Conservation (phyloP, 78 protist genomes). For the Andalucia godoyi region DNA sequence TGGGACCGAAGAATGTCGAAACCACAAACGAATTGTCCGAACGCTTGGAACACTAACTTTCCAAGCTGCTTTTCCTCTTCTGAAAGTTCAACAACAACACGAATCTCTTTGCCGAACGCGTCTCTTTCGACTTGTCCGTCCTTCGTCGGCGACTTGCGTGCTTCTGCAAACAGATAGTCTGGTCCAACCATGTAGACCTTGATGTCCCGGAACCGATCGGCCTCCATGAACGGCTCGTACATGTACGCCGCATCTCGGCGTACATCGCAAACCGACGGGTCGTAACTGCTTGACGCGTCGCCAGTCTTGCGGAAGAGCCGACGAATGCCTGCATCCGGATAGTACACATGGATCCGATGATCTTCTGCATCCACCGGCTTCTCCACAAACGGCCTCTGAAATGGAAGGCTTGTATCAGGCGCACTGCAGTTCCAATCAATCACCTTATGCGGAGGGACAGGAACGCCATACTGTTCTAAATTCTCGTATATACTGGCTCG, state of each 20-base stretch:
- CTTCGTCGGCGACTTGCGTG: constrained; percentile 84
- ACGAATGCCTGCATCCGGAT: constrained; percentile 75
- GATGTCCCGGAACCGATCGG: constrained; percentile 54
- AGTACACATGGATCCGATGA: constrained; percentile 84
- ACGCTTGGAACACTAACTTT: constrained; percentile 30
- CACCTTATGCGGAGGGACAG: constrained; percentile 32
- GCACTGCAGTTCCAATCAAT: not conserved
- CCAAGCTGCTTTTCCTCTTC: constrained; percentile 24
- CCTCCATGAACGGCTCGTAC: constrained; percentile 68
- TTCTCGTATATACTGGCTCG: constrained; percentile 30
- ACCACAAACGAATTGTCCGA: constrained; percentile 66
- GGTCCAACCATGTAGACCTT: constrained; percentile 53
- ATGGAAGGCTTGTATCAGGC: not conserved
- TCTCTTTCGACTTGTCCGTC: constrained; percentile 86
- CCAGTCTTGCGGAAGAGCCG: constrained; percentile 79
- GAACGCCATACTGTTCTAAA: constrained; percentile 27
- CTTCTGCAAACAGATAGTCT: constrained; percentile 80
- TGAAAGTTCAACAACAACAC: constrained; percentile 38
- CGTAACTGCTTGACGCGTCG: constrained; percentile 43
- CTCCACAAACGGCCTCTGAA: constrained; percentile 87
- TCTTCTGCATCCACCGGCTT: constrained; percentile 83
- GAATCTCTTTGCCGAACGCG: constrained; percentile 65
- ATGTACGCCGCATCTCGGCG: constrained; percentile 62
- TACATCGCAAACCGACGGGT: constrained; percentile 32
- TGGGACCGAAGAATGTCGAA: constrained; percentile 74